Percentiles rank a stretch among this genome's conserved stretches.
Conservation (phyloP, 106 monocot species). For the Platanthera zijinensis region DNA sequence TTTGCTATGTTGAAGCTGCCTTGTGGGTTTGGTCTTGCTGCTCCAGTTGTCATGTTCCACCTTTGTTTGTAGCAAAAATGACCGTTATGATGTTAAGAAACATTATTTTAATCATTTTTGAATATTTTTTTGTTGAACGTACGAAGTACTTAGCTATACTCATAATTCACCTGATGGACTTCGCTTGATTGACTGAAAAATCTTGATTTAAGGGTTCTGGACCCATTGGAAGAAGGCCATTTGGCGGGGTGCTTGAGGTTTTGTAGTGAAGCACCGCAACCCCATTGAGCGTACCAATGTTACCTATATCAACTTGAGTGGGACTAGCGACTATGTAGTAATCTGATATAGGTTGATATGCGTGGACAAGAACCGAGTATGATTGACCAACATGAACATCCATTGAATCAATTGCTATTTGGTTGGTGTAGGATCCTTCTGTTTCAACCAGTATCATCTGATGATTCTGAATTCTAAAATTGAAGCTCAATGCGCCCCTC, state of each 20-base stretch:
- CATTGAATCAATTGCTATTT: conserved; percentile 33
- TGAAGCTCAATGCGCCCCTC: conserved; percentile 24
- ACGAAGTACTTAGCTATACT: no score
- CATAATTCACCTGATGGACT: not conserved
- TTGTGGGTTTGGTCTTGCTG: conserved; percentile 48
- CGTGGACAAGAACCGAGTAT: conserved; percentile 31
- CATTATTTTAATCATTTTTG: not conserved
- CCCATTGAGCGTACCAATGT: conserved; percentile 10
- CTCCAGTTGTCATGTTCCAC: conserved; percentile 42
- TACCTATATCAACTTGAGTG: conserved; percentile 19
- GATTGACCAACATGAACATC: conserved; percentile 37
- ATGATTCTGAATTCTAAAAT: conserved; percentile 31
- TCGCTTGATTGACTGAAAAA: conserved; percentile 28
- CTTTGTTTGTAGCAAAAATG: not conserved
- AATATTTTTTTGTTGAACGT: no score
- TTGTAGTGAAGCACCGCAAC: conserved; percentile 18
- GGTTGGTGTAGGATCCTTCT: conserved; percentile 34
- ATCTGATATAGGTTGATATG: conserved; percentile 18
- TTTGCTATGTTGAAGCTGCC: conserved; percentile 36
- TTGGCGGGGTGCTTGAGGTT: conserved; percentile 1
- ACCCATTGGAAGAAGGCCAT: conserved; percentile 20
- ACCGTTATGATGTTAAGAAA: no score
- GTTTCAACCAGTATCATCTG: conserved; percentile 32
- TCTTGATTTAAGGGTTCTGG: conserved; percentile 21
- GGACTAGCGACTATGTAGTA: conserved; percentile 36